phyloP scores from a whole-genome alignment of 371 early-diverging fungal genomes.

The Massospora cicadina region DNA sequence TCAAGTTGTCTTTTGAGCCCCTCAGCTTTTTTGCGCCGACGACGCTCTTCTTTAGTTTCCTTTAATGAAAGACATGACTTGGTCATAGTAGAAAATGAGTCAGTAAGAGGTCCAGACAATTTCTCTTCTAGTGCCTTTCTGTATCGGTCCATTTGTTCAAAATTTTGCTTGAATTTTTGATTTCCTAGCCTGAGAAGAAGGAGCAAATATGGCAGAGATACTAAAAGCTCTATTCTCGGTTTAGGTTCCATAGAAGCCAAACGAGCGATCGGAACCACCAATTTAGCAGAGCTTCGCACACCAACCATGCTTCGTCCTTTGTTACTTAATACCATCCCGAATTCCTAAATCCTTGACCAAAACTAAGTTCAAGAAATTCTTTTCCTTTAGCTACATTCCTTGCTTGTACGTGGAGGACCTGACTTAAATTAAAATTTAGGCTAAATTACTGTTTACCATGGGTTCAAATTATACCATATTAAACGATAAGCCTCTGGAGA shows the following conservation, averaged over 20 bases:
- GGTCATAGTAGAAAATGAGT: background rate
- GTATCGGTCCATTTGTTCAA: constrained; percentile 27
- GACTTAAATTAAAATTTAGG: background rate
- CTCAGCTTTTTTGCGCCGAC: constrained; percentile 29
- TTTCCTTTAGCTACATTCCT: constrained; percentile 28
- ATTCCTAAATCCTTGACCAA: constrained; percentile 37
- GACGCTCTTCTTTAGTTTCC: constrained; percentile 38
- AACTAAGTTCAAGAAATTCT: constrained; percentile 26
- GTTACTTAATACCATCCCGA: constrained; percentile 37
- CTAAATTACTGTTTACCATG: constrained; percentile 21
- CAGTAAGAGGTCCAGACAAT: constrained; percentile 13
- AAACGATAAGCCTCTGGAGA: constrained; percentile 8
- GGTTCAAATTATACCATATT: constrained; percentile 41
- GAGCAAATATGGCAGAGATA: constrained; percentile 23
- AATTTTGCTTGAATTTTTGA: constrained; percentile 29
- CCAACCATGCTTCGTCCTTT: constrained; percentile 35
- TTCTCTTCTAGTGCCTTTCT: constrained; percentile 19
- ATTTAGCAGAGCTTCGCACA: constrained; percentile 34
- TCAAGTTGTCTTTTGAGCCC: constrained; percentile 17
- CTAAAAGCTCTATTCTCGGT: constrained; percentile 24
- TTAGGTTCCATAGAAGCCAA: constrained; percentile 15
- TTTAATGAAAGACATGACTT: constrained; percentile 16
- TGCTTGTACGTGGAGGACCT: constrained; percentile 43
- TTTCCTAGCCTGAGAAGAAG: constrained; percentile 27
- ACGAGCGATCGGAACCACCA: constrained; percentile 38